Percentiles rank a stretch among this genome's conserved stretches.
phyloP scores from a whole-genome alignment of 2,329 filamentous ascomycete genomes.

The Albophoma yamanashiensis region DNA sequence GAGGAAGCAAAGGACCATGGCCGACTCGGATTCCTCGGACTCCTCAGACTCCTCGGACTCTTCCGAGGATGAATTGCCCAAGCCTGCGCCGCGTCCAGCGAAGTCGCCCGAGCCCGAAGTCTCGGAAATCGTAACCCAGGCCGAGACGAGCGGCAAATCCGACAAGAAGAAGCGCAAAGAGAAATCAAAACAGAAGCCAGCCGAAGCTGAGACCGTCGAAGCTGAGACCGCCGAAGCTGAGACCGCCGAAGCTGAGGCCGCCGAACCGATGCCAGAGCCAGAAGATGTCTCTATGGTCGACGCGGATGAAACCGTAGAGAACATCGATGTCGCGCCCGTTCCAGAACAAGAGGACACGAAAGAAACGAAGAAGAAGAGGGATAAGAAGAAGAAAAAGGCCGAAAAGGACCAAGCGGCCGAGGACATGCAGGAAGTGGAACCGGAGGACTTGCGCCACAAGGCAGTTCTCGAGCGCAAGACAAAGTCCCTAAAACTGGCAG shows the following conservation, averaged over 20 bases:
- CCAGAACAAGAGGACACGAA: constrained; percentile 4
- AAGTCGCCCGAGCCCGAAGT: constrained; percentile 5
- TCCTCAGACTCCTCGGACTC: constrained; percentile 1
- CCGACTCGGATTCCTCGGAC: constrained; percentile 5
- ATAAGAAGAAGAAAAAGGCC: constrained; percentile 8
- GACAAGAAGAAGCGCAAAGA: neutral
- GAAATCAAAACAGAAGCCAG: neutral
- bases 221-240: neutral
- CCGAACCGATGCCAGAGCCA: neutral
- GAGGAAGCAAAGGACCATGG: constrained; percentile 19
- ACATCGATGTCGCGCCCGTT: neutral
- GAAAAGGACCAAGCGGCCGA: constrained; percentile 14
- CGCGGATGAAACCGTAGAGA: neutral
- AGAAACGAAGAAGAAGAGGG: constrained; percentile 5
- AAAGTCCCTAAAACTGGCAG: constrained; percentile 41
- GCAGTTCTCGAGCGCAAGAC: constrained; percentile 43
- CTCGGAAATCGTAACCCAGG: neutral
- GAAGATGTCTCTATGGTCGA: constrained; percentile 3
- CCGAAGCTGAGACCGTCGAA: neutral
- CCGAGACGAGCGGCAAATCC: neutral
- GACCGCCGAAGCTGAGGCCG: neutral
- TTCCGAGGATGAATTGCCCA: constrained; percentile 8
- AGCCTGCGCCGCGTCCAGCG: neutral
- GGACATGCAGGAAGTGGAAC: constrained; percentile 14
- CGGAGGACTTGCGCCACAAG: constrained; percentile 30